Percentiles rank a stretch among this genome's conserved stretches.
phyloP scores from a whole-genome alignment of 2,329 filamentous ascomycete genomes.

The Cercospora nicotianae region DNA sequence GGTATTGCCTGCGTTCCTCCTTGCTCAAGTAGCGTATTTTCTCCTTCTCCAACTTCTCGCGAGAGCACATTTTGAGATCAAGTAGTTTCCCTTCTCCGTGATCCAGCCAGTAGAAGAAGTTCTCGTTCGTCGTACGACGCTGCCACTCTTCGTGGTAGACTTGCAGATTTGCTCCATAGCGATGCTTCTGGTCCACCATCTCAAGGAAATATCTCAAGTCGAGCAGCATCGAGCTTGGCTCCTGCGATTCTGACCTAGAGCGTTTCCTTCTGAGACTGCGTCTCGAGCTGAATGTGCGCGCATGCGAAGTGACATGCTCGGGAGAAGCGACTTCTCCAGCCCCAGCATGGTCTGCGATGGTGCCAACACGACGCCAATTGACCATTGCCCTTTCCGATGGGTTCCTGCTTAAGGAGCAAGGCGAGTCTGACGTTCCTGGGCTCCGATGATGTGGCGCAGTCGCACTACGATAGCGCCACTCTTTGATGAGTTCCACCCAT shows the following conservation, averaged over 20 bases:
- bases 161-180: slow-evolving; percentile 78
- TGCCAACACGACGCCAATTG: slow-evolving; percentile 73
- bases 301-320: slow-evolving; percentile 31
- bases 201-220: slow-evolving; percentile 81
- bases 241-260: slow-evolving; percentile 47
- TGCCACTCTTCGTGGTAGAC: slow-evolving; percentile 85
- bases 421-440: neutral
- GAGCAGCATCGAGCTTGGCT: slow-evolving; percentile 70
- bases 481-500: slow-evolving; percentile 63
- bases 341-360: slow-evolving; percentile 71
- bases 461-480: slow-evolving; percentile 32
- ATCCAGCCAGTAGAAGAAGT: slow-evolving; percentile 89
- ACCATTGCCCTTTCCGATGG: slow-evolving; percentile 47
- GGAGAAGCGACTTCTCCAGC: slow-evolving; percentile 61
- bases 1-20: slow-evolving; percentile 77
- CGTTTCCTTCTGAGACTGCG: slow-evolving; percentile 36
- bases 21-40: slow-evolving; percentile 80
- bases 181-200: slow-evolving; percentile 71
- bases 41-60: slow-evolving; percentile 73
- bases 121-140: slow-evolving; percentile 69
- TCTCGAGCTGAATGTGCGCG: slow-evolving; percentile 51
- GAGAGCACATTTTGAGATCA: slow-evolving; percentile 68
- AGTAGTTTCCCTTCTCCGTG: slow-evolving; percentile 70
- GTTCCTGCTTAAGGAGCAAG: neutral
- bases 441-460: slow-evolving; percentile 25